Evolutionary conservation across 768 basidiomycete species (phyloP), one percentile per base, ranked within the genome.

Genomic region (Clitopilus passeckerianus): DNA sequence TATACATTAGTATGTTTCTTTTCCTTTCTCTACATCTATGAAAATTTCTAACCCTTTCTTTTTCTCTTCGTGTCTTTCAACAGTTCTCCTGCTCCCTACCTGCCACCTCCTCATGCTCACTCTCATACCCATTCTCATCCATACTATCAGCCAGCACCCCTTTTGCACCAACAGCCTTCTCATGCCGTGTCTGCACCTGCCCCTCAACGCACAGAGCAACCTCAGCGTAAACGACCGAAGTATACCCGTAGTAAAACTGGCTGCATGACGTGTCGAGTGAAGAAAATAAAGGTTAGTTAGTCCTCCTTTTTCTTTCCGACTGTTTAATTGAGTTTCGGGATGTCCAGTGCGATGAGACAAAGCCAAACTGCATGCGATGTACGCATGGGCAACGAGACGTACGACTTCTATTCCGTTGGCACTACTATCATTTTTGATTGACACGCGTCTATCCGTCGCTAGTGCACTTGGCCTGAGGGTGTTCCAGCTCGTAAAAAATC

Each of bases 161-260:
- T 71, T 57, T 57, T 71, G 56, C 70, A 66, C 63, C 80, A 83
- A 61, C 76, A 72, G 23, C 76, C 77, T 65, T 72, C 73, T 61
- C 85, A 87, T 61, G 72, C 80, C 50, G 76, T 82, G 59, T 69
- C 46, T 20, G 46, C 46, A 18, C 18, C 79, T 10, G 75, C 80
- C 3, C 77, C 78, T 22, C 71, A 80, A 57, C 79, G 81, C 56
- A 74, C 72, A 34, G 89, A 85, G 53, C 60, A 78, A 23, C 67
- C 78, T 15, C 78, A 81, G 66, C 82, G 91, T 60, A 92, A 91
- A 70, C 87, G 91, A 34, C 92, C 91, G 54, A 97, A 97, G 79
- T 95, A 95, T 66, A 93, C 91, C 62, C 84, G 95, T 66, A 93
- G 91, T 74, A 95, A 96, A 77, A 94, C 93, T 0, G 95, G 95